Evolutionary conservation across 805 yeast genomes (phyloP), one percentile per base, ranked within the genome.

Genomic region (Millerozyma acaciae): DNA sequence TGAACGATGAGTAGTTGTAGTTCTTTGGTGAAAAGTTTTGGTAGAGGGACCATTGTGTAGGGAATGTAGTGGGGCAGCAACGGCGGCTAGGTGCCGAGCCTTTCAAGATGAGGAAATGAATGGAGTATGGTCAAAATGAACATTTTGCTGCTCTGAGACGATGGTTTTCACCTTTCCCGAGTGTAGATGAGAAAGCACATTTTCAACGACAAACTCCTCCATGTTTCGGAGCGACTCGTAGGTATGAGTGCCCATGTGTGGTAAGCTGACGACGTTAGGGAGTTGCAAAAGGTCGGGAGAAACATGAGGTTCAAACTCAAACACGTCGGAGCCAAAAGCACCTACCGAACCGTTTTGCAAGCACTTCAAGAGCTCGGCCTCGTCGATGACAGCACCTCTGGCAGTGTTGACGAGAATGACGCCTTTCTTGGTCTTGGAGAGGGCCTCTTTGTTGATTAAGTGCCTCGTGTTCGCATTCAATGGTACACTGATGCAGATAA

Each of bases 161-260:
- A 85, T 59, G 0, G 84, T 65, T 38, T 72, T 55, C 6, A 90
- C 85, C 53, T 76, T 78, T 6, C 95, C 95, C 0, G 79, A 71
- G 9, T 62, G 56, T 22, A 86, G 48, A 29, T 62, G 79, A n/a
- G 66, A 56, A 26, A 64, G 60, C 6, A 85, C 76, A 56, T 90
- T 93, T 20, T 71, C 70, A 17, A 84, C 78, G 20, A 81, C 86
- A 54, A 76, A 76, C 45, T 75, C 78, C 61, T 89, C 96, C 96
- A 93, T 85, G 46, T 73, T 73, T 45, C 68, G 62, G 50, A 83
- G 75, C 3, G 95, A 83, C 59, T 87, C 94, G 33, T 60, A 59
- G 4, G 90, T 68, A 53, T 78, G 78, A 0, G 96, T 85, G 17
- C 96, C 97, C 82, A 85, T 78, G 55, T 88, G 97, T 10, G 97